Base-by-base conservation (phyloP, 805 yeast species). In the Kuraishia capsulata region DNA sequence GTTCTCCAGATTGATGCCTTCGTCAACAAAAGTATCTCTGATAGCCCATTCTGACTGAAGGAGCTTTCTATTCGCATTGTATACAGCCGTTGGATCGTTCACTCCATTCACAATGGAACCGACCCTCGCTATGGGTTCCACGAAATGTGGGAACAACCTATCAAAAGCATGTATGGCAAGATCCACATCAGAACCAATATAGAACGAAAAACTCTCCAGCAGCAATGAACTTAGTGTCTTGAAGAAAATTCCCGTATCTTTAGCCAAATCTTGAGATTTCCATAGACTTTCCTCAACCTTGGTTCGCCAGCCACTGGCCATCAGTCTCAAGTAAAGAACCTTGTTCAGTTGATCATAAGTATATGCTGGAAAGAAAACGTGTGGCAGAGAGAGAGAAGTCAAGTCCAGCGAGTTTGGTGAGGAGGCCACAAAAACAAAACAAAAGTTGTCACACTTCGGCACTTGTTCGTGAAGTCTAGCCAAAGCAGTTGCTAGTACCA, bases 131-230 rank as follows among this genome's bases (percentile, higher is more conserved):
- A 58, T 39, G 3, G 61, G 59, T n/a, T 47, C 42, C 18, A 44
- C 45, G 36, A 59, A 59, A 1, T 48, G 16, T 1, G 58, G 60
- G 62, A 62, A 59, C 5, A 56, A 34, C 28, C 52, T 48, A 2
- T 40, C 47, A 28, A 59, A 37, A 1, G 51, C 52, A 3, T 58
- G 56, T 8, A 19, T 42, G 3, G 69, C 47, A 14, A 68, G 43
- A 20, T 52, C 52, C 35, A 73, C 45, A 43, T 69, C 67, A 0
- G 68, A 46, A 0, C 78, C 78, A 16, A 73, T 55, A 44, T 64
- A 70, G 5, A 65, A 59, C 35, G 51, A 59, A 41, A 59, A 70
- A 24, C 71, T 57, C 42, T 72, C 75, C 14, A 71, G 60, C 16
- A 73, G 57, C 20, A 71, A 49, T 30, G 63, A 64, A 16, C 67